Percentiles rank a stretch among this genome's conserved stretches.
Evolutionary conservation across 345 rosid genomes (phyloP).

Genomic region (Aethionema arabicum): DNA sequence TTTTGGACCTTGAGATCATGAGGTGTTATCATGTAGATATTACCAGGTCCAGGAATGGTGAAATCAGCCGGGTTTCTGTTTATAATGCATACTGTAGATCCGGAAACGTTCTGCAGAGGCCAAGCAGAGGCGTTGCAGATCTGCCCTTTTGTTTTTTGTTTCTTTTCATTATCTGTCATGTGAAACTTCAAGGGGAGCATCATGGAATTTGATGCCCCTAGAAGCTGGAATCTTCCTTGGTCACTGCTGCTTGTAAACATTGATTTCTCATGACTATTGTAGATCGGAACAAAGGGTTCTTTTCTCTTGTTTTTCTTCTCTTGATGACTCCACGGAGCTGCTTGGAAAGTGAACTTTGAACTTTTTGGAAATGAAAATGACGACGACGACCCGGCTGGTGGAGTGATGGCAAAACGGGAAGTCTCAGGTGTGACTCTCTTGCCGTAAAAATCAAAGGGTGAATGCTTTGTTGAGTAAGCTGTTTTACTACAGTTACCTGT

Average conservation of each 20-base stretch:
- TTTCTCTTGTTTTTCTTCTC: conserved; percentile 51
- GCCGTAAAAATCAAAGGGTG: conserved; percentile 39
- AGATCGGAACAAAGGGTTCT: conserved; percentile 35
- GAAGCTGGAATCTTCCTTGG: conserved; percentile 46
- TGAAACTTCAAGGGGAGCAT: conserved; percentile 43
- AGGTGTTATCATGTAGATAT: conserved; percentile 61
- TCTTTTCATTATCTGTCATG: conserved; percentile 41
- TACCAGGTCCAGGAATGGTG: conserved; percentile 60
- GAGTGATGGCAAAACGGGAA: conserved; percentile 39
- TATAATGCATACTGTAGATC: conserved; percentile 48
- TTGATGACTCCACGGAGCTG: conserved; percentile 42
- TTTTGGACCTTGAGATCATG: conserved; percentile 47
- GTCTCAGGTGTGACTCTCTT: conserved; percentile 43
- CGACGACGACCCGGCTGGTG: conserved; percentile 51
- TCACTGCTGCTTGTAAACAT: conserved; percentile 32
- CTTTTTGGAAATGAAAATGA: conserved; percentile 48
- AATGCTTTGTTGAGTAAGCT: conserved; percentile 37
- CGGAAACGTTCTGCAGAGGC: conserved; percentile 41
- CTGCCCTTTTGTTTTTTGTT: conserved; percentile 38
- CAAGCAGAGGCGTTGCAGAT: conserved; percentile 28
- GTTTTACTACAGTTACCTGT: conserved; percentile 44
- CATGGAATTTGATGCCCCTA: conserved; percentile 45
- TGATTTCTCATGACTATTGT: conserved; percentile 40
- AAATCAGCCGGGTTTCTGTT: conserved; percentile 98
- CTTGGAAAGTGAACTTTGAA: conserved; percentile 37